Conservation (phyloP, 345 rosid species). For the Cardamine resedifolia region DNA sequence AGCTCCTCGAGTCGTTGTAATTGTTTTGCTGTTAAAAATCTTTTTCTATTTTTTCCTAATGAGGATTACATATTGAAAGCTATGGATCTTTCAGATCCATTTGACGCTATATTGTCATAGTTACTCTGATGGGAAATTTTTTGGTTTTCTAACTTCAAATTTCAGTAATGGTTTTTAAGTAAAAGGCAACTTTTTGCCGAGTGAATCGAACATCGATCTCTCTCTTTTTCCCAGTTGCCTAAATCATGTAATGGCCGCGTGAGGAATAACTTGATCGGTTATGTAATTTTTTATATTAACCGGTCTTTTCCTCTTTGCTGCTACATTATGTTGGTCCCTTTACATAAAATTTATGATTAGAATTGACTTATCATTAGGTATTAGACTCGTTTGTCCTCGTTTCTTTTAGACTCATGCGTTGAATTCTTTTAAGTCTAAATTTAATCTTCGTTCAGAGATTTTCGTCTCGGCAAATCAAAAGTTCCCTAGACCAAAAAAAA, state of each 20-base stretch:
- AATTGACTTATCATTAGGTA: no score
- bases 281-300: not conserved
- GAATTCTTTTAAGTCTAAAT: no score
- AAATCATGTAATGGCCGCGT: constrained; percentile 20
- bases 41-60: not conserved
- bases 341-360: not conserved
- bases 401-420: no score
- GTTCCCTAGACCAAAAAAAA: no score
- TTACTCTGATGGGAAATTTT: constrained; percentile 38
- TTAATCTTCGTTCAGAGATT: no score
- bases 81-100: constrained; percentile 33
- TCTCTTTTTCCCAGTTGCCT: constrained; percentile 42
- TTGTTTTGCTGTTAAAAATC: not conserved
- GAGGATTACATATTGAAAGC: constrained; percentile 33
- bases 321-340: not conserved
- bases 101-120: constrained; percentile 40
- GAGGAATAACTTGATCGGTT: constrained; percentile 14
- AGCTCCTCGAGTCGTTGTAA: no score
- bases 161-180: not conserved
- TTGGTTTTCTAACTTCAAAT: not conserved
- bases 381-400: no score
- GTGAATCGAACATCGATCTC: constrained; percentile 39
- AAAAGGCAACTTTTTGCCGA: constrained; percentile 41
- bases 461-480: no score
- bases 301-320: constrained; percentile 17